Conservation (phyloP, 148 eudicot genomes). For the Persicaria maculosa region DNA sequence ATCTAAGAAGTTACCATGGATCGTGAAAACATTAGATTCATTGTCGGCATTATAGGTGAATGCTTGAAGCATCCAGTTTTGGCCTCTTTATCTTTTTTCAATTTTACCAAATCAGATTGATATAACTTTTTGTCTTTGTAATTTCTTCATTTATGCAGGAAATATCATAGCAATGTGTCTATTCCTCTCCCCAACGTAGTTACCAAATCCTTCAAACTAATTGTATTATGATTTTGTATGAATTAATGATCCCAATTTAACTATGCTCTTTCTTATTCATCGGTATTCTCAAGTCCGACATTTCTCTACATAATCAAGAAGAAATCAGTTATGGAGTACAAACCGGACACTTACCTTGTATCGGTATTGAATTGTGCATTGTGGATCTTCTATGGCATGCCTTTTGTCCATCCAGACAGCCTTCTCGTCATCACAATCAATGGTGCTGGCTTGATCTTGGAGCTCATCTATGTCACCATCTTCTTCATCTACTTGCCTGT, state of each 20-base stretch:
- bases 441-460: conserved; percentile 40
- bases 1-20: neutral
- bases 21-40: neutral
- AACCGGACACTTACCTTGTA: conserved; percentile 56
- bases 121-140: neutral
- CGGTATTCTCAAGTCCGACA: conserved; percentile 44
- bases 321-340: conserved; percentile 58
- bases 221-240: neutral
- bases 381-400: conserved; percentile 79
- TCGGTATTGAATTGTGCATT: conserved; percentile 55
- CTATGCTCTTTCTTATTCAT: neutral
- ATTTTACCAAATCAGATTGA: neutral
- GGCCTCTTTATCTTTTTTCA: neutral
- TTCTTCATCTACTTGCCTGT: conserved; percentile 40
- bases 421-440: conserved; percentile 65
- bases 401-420: conserved; percentile 59
- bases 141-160: neutral
- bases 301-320: conserved; percentile 38
- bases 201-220: neutral
- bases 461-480: conserved; percentile 39
- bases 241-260: neutral
- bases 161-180: neutral
- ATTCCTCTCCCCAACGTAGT: conserved; percentile 2
- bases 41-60: conserved; percentile 5
- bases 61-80: neutral